Conservation (phyloP, 2,329 filamentous ascomycete species). For the Fusarium palustre region DNA sequence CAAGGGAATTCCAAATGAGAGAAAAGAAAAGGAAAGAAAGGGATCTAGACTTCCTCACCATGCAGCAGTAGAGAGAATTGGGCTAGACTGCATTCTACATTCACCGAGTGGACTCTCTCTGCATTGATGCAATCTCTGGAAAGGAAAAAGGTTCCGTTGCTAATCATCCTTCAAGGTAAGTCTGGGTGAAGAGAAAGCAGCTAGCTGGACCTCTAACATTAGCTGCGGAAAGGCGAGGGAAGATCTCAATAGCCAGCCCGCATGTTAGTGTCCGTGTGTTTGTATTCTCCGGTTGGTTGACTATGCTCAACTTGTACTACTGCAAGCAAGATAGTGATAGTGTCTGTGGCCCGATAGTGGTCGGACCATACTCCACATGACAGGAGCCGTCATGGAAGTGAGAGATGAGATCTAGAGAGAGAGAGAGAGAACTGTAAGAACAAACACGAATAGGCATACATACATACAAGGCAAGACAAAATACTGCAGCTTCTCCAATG, state of each 20-base stretch:
- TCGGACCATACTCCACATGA: conserved; percentile 7
- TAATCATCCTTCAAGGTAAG: neutral
- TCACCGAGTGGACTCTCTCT: neutral
- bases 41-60: neutral
- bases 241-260: conserved; percentile 43
- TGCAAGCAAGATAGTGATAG: neutral
- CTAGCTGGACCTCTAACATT: conserved; percentile 10
- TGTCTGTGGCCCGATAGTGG: conserved; percentile 6
- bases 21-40: neutral
- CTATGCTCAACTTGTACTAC: neutral
- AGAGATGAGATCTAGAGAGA: neutral
- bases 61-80: neutral
- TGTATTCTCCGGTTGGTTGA: conserved; percentile 31
- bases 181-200: neutral
- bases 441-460: neutral
- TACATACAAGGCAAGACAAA: neutral
- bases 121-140: neutral
- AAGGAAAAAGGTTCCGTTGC: neutral
- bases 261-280: conserved; percentile 20
- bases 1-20: conserved; percentile 15
- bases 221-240: conserved; percentile 17
- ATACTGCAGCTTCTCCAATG: conserved; percentile 6
- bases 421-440: neutral
- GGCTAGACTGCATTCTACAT: neutral
- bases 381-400: neutral